Evolutionary conservation across 129 eudicot genomes (phyloP).

Genomic region (Mikania micrantha): DNA sequence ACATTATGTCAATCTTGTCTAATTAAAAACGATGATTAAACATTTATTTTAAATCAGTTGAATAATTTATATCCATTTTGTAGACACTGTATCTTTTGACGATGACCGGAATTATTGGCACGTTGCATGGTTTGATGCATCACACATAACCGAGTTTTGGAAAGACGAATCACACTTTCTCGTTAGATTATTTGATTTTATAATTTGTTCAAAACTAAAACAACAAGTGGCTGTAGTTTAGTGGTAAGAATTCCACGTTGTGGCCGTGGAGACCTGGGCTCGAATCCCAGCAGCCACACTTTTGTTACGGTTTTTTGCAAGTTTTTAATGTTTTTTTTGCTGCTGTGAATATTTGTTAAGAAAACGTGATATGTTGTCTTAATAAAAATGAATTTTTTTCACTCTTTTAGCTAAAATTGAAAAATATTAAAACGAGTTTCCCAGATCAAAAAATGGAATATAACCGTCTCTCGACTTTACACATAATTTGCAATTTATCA

Average conservation of each 20-base stretch:
- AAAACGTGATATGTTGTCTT: too few species aligned
- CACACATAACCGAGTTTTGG: background rate
- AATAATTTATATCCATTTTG: background rate
- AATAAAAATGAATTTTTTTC: too few species aligned
- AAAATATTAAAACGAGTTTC: too few species aligned
- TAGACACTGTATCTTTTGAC: background rate
- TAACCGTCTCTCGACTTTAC: too few species aligned
- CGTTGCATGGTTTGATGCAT: background rate
- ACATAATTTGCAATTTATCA: too few species aligned
- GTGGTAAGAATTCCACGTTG: slow-evolving; percentile 99
- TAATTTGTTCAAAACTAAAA: too few species aligned
- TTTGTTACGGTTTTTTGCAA: background rate
- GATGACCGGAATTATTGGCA: background rate
- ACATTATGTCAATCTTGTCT: too few species aligned
- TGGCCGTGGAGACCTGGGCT: slow-evolving; percentile 99
- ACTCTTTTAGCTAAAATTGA: background rate
- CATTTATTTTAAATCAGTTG: background rate
- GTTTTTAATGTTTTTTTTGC: too few species aligned
- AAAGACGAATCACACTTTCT: too few species aligned
- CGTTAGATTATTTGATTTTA: too few species aligned
- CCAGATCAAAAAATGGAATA: too few species aligned
- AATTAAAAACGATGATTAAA: too few species aligned
- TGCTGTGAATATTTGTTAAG: background rate
- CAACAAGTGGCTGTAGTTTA: slow-evolving; percentile 92
- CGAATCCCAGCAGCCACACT: slow-evolving; percentile 99